Base-by-base conservation (phyloP, 441 rosid species). In the Corymbia citriodora region DNA sequence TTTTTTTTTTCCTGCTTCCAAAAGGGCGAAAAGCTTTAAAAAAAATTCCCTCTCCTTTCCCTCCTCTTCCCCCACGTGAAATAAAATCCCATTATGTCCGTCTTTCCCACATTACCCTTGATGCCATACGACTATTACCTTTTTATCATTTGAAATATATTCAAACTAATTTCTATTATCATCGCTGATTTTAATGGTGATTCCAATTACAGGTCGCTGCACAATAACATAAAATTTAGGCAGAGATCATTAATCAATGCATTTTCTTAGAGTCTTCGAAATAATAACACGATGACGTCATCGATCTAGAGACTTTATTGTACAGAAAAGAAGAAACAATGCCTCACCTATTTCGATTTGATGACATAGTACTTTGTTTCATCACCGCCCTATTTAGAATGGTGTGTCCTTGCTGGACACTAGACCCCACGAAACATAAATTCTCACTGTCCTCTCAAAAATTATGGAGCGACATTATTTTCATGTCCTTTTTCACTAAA, bases 11-110 rank as follows among this genome's bases (percentile, higher is more conserved):
- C 83, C 29, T 3, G 29, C 83, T 0, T 23, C 83, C 50, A 40
- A 74, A 61, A 74, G 83, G 50, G 10, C 3, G 50, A 11, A 11
- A 40, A 40, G 83, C 50, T 21, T 21, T 74, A 74, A 40, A 74
- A 74, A 11, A 48, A 74, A 74, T 40, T 40, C 63, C 6, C 50
- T 23, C 50, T 23, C 50, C 50, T 23, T 40, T 40, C 15, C 29
- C 29, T 4, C 9, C 1, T 6, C 9, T 0, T 11, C 50, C 82
- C 83, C 27, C 0, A 4, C 50, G 2, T 3, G 50, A 72, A 40
- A 40, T 19, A 36, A 36, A 21, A 19, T 40, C 36, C 36, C 82
- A 40, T 7, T 3, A 6, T 3, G 4, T 74, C 9, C 1, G 3
- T 23, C 50, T 8, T 40, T 40, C 83, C 11, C 50, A 10, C 50